Percentiles rank a stretch among this genome's conserved stretches.
These are phyloP conservation scores for Candolleomyces eurysporus DNA, from an alignment of 768 basidiomycete species.

Conservation along the genomic window DNA sequence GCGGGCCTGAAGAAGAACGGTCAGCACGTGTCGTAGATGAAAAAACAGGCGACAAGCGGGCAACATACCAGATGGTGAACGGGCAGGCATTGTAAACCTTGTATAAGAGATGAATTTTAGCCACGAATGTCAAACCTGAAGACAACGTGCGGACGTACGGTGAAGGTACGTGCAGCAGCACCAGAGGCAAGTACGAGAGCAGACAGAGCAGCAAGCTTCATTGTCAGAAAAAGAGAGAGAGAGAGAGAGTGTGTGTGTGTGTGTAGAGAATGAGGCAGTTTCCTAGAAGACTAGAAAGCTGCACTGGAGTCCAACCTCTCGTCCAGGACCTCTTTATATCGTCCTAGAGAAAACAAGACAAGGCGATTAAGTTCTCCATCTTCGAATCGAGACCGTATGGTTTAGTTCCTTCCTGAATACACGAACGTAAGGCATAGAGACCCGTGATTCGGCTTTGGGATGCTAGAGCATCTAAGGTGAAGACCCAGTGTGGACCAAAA, in stretches of 20 bases:
- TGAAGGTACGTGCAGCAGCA: constrained; percentile 39
- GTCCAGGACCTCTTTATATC: too few species aligned
- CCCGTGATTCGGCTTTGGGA: background rate
- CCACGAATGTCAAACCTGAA: background rate
- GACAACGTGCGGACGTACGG: constrained; percentile 28
- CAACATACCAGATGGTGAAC: constrained; percentile 62
- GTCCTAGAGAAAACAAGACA: background rate
- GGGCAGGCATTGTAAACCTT: constrained; percentile 60
- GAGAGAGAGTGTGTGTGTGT: background rate
- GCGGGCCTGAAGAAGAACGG: constrained; percentile 30
- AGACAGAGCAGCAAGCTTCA: constrained; percentile 7
- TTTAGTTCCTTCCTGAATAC: background rate
- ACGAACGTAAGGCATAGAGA: background rate
- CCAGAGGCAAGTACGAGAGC: constrained; percentile 7
- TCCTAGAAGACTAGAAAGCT: too few species aligned
- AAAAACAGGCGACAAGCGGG: background rate
- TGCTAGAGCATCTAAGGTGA: background rate
- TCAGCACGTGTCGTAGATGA: background rate
- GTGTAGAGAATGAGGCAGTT: too few species aligned
- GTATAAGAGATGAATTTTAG: background rate
- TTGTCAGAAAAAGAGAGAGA: too few species aligned
- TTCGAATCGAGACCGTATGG: background rate
- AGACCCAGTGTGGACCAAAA: background rate
- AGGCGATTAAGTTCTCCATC: background rate
- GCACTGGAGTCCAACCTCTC: too few species aligned